These are phyloP conservation scores for Malassezia psittaci DNA, from an alignment of 1,284 basidiomycete species.

Conservation along the genomic window DNA sequence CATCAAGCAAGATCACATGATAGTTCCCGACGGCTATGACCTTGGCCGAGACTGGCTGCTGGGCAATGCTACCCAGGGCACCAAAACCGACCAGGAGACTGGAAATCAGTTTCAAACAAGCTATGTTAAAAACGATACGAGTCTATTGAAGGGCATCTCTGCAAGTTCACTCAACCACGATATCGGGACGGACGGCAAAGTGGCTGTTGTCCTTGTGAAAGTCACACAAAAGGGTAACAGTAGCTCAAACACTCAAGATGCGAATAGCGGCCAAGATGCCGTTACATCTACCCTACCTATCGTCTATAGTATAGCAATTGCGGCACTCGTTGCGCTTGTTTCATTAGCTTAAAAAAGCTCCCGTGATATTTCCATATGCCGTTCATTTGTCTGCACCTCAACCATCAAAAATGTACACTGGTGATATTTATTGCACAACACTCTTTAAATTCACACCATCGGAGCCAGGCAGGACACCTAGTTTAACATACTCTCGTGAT, in stretches of 20 bases:
- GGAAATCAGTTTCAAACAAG: conserved; percentile 26
- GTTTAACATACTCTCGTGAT: too few relatives aligned
- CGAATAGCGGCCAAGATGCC: background rate
- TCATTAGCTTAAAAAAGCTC: background rate
- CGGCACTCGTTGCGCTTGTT: background rate
- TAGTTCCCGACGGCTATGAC: conserved; percentile 40
- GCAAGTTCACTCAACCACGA: conserved; percentile 37
- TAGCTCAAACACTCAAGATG: background rate
- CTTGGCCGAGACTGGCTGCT: conserved; percentile 33
- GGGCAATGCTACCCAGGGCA: conserved; percentile 32
- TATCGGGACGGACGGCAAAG: conserved; percentile 33
- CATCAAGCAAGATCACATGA: conserved; percentile 26
- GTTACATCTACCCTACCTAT: background rate
- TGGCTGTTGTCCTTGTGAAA: conserved; percentile 32
- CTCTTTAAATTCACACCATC: too few relatives aligned
- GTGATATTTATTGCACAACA: too few relatives aligned
- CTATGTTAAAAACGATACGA: conserved; percentile 12
- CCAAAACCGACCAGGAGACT: conserved; percentile 18
- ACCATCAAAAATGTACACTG: too few relatives aligned
- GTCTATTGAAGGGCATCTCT: conserved; percentile 20
- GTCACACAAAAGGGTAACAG: conserved; percentile 22
- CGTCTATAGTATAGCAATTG: background rate
- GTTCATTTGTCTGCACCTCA: too few relatives aligned
- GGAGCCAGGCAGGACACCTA: too few relatives aligned
- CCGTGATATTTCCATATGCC: too few relatives aligned